These are phyloP conservation scores for Rhododendron ovatum DNA, from an alignment of 148 eudicot species.

Conservation along the genomic window DNA sequence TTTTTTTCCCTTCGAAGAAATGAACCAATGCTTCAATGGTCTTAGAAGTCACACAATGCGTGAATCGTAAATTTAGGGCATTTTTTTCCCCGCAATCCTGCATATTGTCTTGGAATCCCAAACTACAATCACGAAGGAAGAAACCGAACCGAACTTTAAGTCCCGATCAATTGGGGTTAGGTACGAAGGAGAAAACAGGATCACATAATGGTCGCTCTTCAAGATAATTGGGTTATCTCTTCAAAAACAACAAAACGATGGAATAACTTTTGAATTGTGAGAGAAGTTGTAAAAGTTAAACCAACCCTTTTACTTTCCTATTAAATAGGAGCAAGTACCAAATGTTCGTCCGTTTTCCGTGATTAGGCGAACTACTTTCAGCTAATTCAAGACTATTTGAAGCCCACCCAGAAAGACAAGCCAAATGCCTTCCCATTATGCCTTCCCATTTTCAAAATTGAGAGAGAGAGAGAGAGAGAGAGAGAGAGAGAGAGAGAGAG, in stretches of 20 bases:
- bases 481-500: slow-evolving; percentile 15
- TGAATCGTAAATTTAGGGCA: too few relatives aligned
- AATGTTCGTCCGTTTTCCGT: background rate
- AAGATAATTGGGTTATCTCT: background rate
- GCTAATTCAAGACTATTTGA: background rate
- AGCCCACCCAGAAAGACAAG: background rate
- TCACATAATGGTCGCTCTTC: too few relatives aligned
- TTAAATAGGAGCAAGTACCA: background rate
- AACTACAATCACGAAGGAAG: too few relatives aligned
- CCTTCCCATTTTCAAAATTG: background rate
- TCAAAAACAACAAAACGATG: background rate
- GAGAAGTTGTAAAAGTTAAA: background rate
- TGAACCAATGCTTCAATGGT: too few relatives aligned
- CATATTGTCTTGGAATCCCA: too few relatives aligned
- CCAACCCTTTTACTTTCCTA: background rate
- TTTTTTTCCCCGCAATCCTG: too few relatives aligned
- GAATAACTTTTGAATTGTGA: background rate
- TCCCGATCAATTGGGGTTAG: too few relatives aligned
- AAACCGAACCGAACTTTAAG: too few relatives aligned
- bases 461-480: slow-evolving; percentile 10
- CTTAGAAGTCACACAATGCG: too few relatives aligned
- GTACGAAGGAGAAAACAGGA: too few relatives aligned
- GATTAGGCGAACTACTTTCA: background rate
- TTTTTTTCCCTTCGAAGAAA: too few relatives aligned
- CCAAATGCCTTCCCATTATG: background rate